phyloP scores from a whole-genome alignment of 1,284 basidiomycete genomes.

The Prillingera fragicola region DNA sequence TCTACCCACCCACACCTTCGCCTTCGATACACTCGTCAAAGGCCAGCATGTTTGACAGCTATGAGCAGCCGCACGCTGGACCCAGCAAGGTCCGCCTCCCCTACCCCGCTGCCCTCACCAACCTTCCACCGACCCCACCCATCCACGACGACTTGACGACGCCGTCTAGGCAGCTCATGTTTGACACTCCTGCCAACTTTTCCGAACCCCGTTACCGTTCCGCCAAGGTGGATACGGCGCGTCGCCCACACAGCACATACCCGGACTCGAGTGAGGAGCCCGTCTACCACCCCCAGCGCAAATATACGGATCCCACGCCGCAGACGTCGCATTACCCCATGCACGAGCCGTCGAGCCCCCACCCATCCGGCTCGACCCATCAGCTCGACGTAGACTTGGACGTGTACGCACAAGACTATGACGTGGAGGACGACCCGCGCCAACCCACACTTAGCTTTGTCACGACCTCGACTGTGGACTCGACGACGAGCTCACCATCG shows the following conservation, averaged over 20 bases:
- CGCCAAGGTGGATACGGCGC: constrained; percentile 15
- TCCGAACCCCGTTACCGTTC: constrained; percentile 21
- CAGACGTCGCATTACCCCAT: constrained; percentile 10
- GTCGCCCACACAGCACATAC: constrained; percentile 35
- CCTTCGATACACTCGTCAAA: constrained; percentile 23
- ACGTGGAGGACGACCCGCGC: constrained; percentile 25
- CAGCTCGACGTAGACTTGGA: constrained; percentile 41
- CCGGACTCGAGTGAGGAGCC: constrained; percentile 20
- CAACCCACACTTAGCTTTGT: constrained; percentile 45
- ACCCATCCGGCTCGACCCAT: constrained; percentile 9
- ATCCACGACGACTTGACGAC: constrained; percentile 13
- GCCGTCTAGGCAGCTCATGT: constrained; percentile 1
- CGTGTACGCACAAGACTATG: constrained; percentile 25
- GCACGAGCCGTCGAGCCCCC: constrained; percentile 12
- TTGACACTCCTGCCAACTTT: constrained; percentile 19
- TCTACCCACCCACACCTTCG: constrained; percentile 30
- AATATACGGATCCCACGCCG: constrained; percentile 41
- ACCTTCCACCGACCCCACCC: constrained; percentile 31
- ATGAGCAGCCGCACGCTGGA: constrained; percentile 8
- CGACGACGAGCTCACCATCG: constrained; percentile 36
- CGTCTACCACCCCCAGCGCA: constrained; percentile 27
- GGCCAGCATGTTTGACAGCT: constrained; percentile 3
- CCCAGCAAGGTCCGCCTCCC: constrained; percentile 14
- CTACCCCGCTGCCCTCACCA: constrained; percentile 4
- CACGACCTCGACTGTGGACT: constrained; percentile 42